A percentile compares a stretch with the other conserved stretches of the same genome.
These are phyloP conservation scores for Solanum lycopersicoides DNA, from an alignment of 257 asterid genomes.

Conservation along the genomic window DNA sequence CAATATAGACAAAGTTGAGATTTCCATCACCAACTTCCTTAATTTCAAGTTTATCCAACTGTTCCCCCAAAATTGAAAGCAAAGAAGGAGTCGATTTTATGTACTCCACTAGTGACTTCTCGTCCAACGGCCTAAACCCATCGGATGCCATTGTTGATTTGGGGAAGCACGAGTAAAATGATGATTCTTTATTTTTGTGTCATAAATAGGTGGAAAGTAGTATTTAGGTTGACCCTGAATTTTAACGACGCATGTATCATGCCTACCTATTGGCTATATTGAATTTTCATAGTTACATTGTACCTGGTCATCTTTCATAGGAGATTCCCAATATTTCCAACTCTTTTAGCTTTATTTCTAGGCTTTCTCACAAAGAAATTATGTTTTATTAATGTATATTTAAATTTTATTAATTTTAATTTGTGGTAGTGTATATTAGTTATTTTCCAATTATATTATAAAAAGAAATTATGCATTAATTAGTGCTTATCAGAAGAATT, in stretches of 20 bases:
- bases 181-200: not conserved
- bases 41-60: slow-evolving; percentile 51
- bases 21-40: slow-evolving; percentile 98
- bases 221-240: not conserved
- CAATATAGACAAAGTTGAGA: slow-evolving; percentile 87
- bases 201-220: not conserved
- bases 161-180: not conserved
- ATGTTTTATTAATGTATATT: no score
- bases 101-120: slow-evolving; percentile 62
- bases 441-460: no score
- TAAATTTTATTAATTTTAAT: no score
- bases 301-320: not conserved
- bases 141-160: slow-evolving; percentile 30
- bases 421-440: not conserved
- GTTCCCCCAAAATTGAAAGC: slow-evolving; percentile 47
- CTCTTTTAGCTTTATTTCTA: not conserved
- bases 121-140: slow-evolving; percentile 64
- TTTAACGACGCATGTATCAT: not conserved
- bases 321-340: not conserved
- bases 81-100: slow-evolving; percentile 67
- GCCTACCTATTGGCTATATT: not conserved
- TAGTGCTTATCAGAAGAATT: not conserved
- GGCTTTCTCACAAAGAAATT: not conserved
- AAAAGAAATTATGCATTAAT: no score
- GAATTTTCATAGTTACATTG: not conserved